A percentile compares a stretch with the other conserved stretches of the same genome.
Evolutionary conservation across 1,284 basidiomycete species (phyloP).

Genomic region (Trichosporon inkin): DNA sequence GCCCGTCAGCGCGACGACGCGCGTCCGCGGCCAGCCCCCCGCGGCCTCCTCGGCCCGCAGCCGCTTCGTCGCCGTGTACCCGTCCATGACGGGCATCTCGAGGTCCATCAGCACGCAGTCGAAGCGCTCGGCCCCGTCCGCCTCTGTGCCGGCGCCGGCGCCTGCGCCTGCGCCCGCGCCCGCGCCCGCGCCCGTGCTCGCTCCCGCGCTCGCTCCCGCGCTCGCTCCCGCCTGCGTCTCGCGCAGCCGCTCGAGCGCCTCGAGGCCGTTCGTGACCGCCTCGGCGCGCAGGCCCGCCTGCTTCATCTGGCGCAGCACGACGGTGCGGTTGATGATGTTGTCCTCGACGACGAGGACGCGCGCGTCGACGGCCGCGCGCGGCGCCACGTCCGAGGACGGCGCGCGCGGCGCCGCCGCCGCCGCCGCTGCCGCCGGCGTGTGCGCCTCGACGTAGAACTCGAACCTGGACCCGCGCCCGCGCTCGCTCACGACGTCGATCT

Average conservation of each 20-base stretch:
- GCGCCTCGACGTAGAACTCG: slow-evolving; percentile 33
- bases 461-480: slow-evolving; percentile 45
- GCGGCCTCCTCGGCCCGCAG: slow-evolving; percentile 13
- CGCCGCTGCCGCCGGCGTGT: background rate
- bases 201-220: too few species aligned
- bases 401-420: slow-evolving; percentile 16
- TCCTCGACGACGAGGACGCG: slow-evolving; percentile 32
- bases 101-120: slow-evolving; percentile 47
- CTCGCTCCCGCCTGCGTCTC: slow-evolving; percentile 1
- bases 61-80: slow-evolving; percentile 10
- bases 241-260: slow-evolving; percentile 47
- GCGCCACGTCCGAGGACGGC: too few species aligned
- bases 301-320: slow-evolving; percentile 15
- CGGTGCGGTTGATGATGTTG: slow-evolving; percentile 42
- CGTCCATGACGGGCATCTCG: slow-evolving; percentile 40
- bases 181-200: too few species aligned
- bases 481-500: slow-evolving; percentile 26
- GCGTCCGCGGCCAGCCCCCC: background rate
- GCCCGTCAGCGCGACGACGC: slow-evolving; percentile 17
- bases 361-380: slow-evolving; percentile 22
- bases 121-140: slow-evolving; percentile 17
- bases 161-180: too few species aligned
- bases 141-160: background rate
- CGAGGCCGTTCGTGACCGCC: slow-evolving; percentile 49
- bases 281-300: slow-evolving; percentile 18